These are phyloP conservation scores for Uronychia binucleata DNA, from an alignment of 73 alveolate genomes.

Conservation along the genomic window DNA sequence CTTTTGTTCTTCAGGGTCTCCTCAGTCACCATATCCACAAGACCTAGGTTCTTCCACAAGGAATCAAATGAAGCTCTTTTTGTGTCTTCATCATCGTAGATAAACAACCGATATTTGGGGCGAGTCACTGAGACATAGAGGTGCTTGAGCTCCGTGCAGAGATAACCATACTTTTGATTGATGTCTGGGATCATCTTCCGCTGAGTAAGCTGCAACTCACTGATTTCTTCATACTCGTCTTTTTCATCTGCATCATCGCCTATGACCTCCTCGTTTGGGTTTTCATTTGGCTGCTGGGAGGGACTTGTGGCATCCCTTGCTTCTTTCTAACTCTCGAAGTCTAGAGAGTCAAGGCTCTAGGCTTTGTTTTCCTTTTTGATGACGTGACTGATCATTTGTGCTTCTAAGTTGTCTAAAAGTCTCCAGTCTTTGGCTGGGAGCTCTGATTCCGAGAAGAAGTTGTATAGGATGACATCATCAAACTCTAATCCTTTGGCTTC, in stretches of 20 bases:
- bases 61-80: conserved; percentile 58
- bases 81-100: conserved; percentile 77
- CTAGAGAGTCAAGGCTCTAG: conserved; percentile 46
- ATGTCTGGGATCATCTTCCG: conserved; percentile 25
- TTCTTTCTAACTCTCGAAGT: conserved; percentile 26
- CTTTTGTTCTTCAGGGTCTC: conserved; percentile 9
- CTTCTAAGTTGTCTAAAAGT: conserved; percentile 40
- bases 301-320: conserved; percentile 13
- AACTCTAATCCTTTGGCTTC: conserved; percentile 95
- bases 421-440: conserved; percentile 59
- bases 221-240: not conserved
- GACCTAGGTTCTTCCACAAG: conserved; percentile 74
- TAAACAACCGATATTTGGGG: conserved; percentile 82
- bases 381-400: conserved; percentile 2
- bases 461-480: conserved; percentile 87
- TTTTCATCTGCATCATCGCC: conserved; percentile 7
- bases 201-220: not conserved
- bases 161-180: conserved; percentile 45
- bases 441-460: conserved; percentile 76
- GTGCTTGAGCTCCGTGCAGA: conserved; percentile 86
- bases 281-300: no score
- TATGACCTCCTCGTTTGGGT: conserved; percentile 24
- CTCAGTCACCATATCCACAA: conserved; percentile 50
- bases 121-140: conserved; percentile 90
- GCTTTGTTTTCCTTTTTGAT: conserved; percentile 26